phyloP scores from a whole-genome alignment of 352 stramenopile species.

The Peronosclerospora sorghi region DNA sequence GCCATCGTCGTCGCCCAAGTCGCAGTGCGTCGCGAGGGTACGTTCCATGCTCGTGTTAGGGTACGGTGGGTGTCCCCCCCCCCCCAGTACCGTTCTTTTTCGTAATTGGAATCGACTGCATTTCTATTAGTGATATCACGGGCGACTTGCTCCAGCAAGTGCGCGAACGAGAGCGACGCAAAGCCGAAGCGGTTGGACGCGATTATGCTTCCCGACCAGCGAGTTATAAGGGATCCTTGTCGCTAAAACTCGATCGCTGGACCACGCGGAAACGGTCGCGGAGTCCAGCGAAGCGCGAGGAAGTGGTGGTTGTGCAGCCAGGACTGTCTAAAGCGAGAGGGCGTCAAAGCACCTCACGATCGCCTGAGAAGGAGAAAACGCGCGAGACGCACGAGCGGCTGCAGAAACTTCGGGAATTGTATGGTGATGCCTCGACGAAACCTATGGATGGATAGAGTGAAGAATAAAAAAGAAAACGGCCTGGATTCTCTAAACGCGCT shows the following conservation, averaged over 20 bases:
- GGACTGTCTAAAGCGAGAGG: constrained; percentile 17
- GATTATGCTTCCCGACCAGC: constrained; percentile 87
- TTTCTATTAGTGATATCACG: constrained; percentile 23
- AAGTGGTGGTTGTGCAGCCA: constrained; percentile 33
- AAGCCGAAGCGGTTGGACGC: constrained; percentile 77
- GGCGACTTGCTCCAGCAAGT: constrained; percentile 88
- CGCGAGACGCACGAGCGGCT: constrained; percentile 52
- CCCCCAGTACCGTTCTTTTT: neutral
- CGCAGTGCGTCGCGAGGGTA: no score
- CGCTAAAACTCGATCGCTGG: constrained; percentile 84
- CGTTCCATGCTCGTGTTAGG: constrained; percentile 1
- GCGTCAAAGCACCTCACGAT: constrained; percentile 13
- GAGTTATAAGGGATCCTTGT: constrained; percentile 89
- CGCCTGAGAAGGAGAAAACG: constrained; percentile 19
- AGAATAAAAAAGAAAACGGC: neutral
- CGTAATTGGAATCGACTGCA: no score
- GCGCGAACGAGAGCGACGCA: constrained; percentile 83
- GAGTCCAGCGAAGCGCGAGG: constrained; percentile 50
- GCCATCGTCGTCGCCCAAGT: constrained; percentile 23
- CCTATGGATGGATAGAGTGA: constrained; percentile 17
- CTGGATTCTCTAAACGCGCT: no score
- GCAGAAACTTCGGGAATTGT: constrained; percentile 60
- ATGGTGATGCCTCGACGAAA: constrained; percentile 65
- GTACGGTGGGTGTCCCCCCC: constrained; percentile 1
- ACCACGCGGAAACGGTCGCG: constrained; percentile 59